Evolutionary conservation across 768 basidiomycete species (phyloP), one percentile per base, ranked within the genome.

Genomic region (Tylopilus vinaceipallidus): DNA sequence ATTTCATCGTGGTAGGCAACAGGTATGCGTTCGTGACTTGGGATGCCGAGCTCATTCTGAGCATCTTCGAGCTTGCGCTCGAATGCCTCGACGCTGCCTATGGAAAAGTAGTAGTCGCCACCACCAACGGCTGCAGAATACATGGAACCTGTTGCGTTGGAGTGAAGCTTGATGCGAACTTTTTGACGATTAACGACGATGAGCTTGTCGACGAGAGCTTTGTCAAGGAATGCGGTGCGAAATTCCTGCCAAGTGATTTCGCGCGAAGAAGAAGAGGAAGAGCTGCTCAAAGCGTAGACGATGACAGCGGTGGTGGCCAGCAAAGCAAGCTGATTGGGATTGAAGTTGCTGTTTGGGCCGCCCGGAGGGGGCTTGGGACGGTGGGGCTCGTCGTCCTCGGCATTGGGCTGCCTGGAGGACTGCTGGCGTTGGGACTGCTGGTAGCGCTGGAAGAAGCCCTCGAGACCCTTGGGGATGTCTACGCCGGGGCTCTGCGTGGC

Each of bases 221-320:
- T 94, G 71, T 95, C 88, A 39, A 99, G 86, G 76, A 99, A 92
- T 10, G 93, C 92, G 38, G 91, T 95, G 45, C 94, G 84, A 75
- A 99, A 99, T 71, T 98, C 97, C 71, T 98, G 95, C 95, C 97
- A 99, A 55, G 97, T 99, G 58, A 99, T 98, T 72, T 99, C 97
- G 51, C 88, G 82, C 2, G 87, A 82, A 22, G 73, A 70, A 0
- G 72, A 66, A 4, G 78, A 72, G 0, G 73, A 68, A 33, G 73
- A 74, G 24, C 65, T 63, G 12, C 83, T 78, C 49, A 81, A 74
- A 13, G 80, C 79, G 58, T 85, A 88, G 13, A 86, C 73, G 58
- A 86, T 77, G 60, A 83, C 86, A 19, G 81, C 79, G 26, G 72
- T 65, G 13, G 82, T 75, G 23, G 80, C 78, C 45, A 84, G 73